Percentiles rank a stretch among this genome's conserved stretches.
Evolutionary conservation across 257 asterid species (phyloP).

Genomic region (Gynochthodes officinalis): DNA sequence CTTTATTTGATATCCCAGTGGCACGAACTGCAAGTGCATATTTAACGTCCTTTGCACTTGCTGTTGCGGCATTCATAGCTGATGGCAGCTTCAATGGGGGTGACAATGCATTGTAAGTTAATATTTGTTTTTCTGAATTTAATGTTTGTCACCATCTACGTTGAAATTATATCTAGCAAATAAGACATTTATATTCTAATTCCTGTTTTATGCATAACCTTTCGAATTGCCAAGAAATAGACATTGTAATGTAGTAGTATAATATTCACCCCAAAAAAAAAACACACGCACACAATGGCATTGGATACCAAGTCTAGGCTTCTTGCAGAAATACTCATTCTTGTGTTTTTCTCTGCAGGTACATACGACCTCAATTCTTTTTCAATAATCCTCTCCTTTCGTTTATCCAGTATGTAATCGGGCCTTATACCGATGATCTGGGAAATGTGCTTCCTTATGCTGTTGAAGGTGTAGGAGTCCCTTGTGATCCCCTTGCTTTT

Average conservation of each 20-base stretch:
- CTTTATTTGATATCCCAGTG: conserved; percentile 82
- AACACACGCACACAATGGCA: background rate
- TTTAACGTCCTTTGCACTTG: conserved; percentile 63
- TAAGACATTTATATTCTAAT: background rate
- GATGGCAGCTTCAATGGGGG: conserved; percentile 94
- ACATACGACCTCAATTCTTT: conserved; percentile 89
- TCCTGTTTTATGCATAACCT: background rate
- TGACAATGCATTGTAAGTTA: conserved; percentile 78
- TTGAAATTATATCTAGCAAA: background rate
- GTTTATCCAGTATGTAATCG: conserved; percentile 75
- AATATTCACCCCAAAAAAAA: background rate
- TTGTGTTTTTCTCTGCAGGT: conserved; percentile 44
- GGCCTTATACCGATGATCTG: conserved; percentile 86
- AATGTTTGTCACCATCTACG: background rate
- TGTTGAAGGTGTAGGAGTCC: conserved; percentile 94
- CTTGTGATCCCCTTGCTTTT: conserved; percentile 95
- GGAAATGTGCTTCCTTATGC: conserved; percentile 90
- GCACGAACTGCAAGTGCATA: conserved; percentile 88
- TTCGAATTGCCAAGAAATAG: no score
- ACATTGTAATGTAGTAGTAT: background rate
- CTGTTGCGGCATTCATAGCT: conserved; percentile 64
- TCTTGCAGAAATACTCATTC: background rate
- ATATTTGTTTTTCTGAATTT: conserved; percentile 4
- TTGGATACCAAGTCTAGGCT: background rate
- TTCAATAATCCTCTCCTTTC: conserved; percentile 85